Percentiles rank a stretch among this genome's conserved stretches.
These are phyloP conservation scores for Geotrichum siamense DNA, from an alignment of 1,139 yeast species.

Conservation along the genomic window DNA sequence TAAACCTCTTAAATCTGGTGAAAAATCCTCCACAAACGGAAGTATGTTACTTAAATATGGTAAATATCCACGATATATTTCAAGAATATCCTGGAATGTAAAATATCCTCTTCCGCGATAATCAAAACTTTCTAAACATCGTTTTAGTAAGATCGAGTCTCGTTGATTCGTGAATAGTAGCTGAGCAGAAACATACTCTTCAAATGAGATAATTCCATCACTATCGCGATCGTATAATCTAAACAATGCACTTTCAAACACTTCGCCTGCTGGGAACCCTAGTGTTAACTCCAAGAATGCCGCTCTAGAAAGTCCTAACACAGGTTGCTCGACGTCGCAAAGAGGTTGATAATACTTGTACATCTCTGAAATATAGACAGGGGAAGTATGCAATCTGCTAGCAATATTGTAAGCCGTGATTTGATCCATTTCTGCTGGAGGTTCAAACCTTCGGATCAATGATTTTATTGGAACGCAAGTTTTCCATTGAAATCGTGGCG, in stretches of 20 bases:
- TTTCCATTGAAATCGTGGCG: slow-evolving; percentile 28
- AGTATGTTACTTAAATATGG: background rate
- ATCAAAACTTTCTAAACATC: slow-evolving; percentile 18
- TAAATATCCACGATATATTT: background rate
- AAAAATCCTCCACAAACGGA: background rate
- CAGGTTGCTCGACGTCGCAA: slow-evolving; percentile 1
- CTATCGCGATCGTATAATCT: slow-evolving; percentile 24
- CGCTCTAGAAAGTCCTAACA: slow-evolving; percentile 20
- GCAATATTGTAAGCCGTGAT: slow-evolving; percentile 5
- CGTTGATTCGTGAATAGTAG: background rate
- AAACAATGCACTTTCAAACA: slow-evolving; percentile 18
- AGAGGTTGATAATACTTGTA: slow-evolving; percentile 8
- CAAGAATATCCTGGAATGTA: slow-evolving; percentile 9
- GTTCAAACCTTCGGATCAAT: slow-evolving; percentile 12
- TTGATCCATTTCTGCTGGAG: slow-evolving; percentile 13
- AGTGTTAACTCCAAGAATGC: slow-evolving; percentile 19
- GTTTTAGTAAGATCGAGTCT: background rate
- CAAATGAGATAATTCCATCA: slow-evolving; percentile 26
- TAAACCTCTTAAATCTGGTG: background rate
- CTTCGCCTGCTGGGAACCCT: slow-evolving; percentile 17
- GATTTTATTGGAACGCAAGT: slow-evolving; percentile 18
- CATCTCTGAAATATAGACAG: slow-evolving; percentile 4
- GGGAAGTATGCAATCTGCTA: background rate
- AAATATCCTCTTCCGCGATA: slow-evolving; percentile 18
- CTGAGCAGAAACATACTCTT: slow-evolving; percentile 21